A percentile compares a stretch with the other conserved stretches of the same genome.
Evolutionary conservation across 257 asterid species (phyloP).

Genomic region (Solanum tarijense): DNA sequence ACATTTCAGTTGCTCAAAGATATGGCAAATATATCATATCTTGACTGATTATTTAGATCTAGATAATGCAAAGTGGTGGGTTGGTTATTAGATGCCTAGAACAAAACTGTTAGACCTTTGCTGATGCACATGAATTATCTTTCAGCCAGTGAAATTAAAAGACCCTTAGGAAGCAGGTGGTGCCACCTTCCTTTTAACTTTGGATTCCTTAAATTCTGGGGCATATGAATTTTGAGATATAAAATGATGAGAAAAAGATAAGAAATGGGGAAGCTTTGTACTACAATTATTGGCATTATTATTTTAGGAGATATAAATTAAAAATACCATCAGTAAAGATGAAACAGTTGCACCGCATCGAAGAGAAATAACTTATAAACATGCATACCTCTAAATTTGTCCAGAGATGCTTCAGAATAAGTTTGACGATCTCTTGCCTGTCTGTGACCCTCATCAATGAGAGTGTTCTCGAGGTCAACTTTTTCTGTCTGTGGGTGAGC

Average conservation of each 20-base stretch:
- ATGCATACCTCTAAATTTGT: conserved; percentile 5
- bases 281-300: not conserved
- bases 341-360: not conserved
- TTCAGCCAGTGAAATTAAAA: not conserved
- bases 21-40: not conserved
- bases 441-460: conserved; percentile 14
- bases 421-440: conserved; percentile 1
- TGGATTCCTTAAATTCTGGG: not conserved
- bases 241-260: not conserved
- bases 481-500: conserved; percentile 7
- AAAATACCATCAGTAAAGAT: not conserved
- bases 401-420: not conserved
- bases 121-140: not conserved
- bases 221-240: not conserved
- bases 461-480: conserved; percentile 18
- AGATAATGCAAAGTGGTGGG: not conserved
- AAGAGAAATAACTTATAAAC: not conserved
- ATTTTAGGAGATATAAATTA: not conserved
- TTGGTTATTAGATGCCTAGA: not conserved
- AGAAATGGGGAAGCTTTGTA: not conserved
- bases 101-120: not conserved
- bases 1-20: not conserved
- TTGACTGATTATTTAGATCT: not conserved
- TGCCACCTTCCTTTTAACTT: not conserved
- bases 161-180: not conserved